Evolutionary conservation across 169 alveolate species (phyloP).

Genomic region (Plasmodium gaboni): DNA sequence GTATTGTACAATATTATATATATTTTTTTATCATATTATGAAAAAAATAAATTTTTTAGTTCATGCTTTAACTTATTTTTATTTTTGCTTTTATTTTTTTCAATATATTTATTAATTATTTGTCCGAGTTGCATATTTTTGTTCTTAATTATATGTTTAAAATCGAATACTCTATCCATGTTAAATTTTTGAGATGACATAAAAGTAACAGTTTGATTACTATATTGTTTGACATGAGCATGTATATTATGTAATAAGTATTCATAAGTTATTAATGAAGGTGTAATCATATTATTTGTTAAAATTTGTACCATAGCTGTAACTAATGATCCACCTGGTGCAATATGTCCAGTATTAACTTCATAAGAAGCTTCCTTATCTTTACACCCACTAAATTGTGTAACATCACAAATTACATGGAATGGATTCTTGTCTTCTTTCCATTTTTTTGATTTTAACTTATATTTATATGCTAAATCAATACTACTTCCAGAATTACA

Average conservation of each 20-base stretch:
- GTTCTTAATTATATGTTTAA: conserved; percentile 33
- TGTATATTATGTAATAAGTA: conserved; percentile 20
- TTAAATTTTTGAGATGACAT: conserved; percentile 62
- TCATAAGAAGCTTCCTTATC: conserved; percentile 27
- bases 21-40: too few species aligned
- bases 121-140: conserved; percentile 25
- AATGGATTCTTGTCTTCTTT: conserved; percentile 59
- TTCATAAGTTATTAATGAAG: conserved; percentile 26
- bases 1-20: too few species aligned
- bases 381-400: conserved; percentile 49
- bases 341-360: conserved; percentile 12
- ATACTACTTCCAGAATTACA: conserved; percentile 74
- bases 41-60: background rate
- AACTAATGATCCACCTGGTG: conserved; percentile 48
- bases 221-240: conserved; percentile 8
- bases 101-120: background rate
- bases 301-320: conserved; percentile 29
- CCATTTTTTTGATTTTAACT: conserved; percentile 51
- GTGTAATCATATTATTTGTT: background rate
- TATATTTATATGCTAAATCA: conserved; percentile 61
- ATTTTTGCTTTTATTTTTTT: conserved; percentile 28
- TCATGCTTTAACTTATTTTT: background rate
- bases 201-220: conserved; percentile 17
- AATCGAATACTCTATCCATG: conserved; percentile 38
- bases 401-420: conserved; percentile 64